Base-by-base conservation (phyloP, 805 yeast species). In the Kluyveromyces lactis region DNA sequence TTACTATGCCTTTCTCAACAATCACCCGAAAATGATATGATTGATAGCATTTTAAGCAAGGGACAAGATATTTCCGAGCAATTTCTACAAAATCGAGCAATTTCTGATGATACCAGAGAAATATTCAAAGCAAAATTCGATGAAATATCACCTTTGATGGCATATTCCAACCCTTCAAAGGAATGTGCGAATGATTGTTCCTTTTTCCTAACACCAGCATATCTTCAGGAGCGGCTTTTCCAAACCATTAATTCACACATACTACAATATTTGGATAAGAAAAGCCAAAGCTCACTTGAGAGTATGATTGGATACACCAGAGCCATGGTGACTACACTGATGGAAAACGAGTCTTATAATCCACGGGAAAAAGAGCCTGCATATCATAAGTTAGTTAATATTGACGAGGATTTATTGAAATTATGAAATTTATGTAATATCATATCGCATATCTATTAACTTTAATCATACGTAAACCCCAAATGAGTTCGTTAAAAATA, bases 71-170 rank as follows among this genome's bases (percentile, higher is more conserved):
- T 59, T 18, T 41, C 56, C 1, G 36, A 46, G 15, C 42, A 41
- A 30, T 59, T 55, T 44, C 49, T 55, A 2, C 45, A 48, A 31
- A 44, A 49, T 40, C 31, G 31, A 3, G 26, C 36, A 2, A 42
- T 52, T 3, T 36, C 50, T 2, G 42, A 37, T 9, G 51, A 48
- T 11, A 42, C 52, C 3, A 58, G 63, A n/a, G 46, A 56, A 3
- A 51, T 51, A n/a, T 62, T 64, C 30, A 62, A 58, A 23, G 56
- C 59, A 6, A 60, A 62, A 42, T 49, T 79, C 23, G 62, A 66
- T 29, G 70, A 72, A 31, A 62, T 77, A 0, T 72, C 75, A 6
- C 62, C 75, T 2, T 53, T 79, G 21, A 51, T 78, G 33, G 78
- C 81, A 3, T 77, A 69, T 45, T 68, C 68, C 8, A 63, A 75